Conservation (phyloP, 768 basidiomycete genomes). For the Hirschioporus abietinus region DNA sequence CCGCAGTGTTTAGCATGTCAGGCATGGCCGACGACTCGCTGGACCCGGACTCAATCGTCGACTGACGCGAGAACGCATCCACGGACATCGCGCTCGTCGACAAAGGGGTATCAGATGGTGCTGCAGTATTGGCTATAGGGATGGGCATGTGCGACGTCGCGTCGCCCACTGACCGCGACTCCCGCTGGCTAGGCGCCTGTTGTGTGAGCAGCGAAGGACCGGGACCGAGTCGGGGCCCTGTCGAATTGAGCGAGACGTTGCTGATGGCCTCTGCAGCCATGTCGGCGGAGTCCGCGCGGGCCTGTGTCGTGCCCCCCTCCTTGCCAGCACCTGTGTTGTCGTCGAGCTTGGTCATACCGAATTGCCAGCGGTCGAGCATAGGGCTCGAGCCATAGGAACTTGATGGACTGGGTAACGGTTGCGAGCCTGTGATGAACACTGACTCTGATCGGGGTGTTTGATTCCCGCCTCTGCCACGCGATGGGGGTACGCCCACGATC, state of each 20-base stretch:
- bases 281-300: slow-evolving; percentile 33
- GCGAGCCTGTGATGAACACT: slow-evolving; percentile 86
- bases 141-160: slow-evolving; percentile 20
- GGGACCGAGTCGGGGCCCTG: slow-evolving; percentile 25
- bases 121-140: slow-evolving; percentile 23
- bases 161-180: slow-evolving; percentile 9
- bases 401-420: slow-evolving; percentile 84
- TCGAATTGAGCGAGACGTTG: slow-evolving; percentile 37
- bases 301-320: slow-evolving; percentile 31
- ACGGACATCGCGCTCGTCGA: slow-evolving; percentile 24
- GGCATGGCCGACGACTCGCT: slow-evolving; percentile 15
- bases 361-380: slow-evolving; percentile 80
- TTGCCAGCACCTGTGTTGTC: slow-evolving; percentile 28
- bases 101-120: slow-evolving; percentile 15
- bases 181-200: slow-evolving; percentile 40
- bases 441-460: slow-evolving; percentile 87
- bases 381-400: slow-evolving; percentile 68
- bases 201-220: slow-evolving; percentile 75
- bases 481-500: slow-evolving; percentile 89
- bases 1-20: slow-evolving; percentile 32
- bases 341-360: slow-evolving; percentile 91
- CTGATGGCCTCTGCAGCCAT: slow-evolving; percentile 47
- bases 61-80: slow-evolving; percentile 15
- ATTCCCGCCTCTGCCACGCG: slow-evolving; percentile 90
- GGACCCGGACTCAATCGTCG: slow-evolving; percentile 5